Conservation (phyloP, 805 yeast genomes). For the Candida ficus region DNA sequence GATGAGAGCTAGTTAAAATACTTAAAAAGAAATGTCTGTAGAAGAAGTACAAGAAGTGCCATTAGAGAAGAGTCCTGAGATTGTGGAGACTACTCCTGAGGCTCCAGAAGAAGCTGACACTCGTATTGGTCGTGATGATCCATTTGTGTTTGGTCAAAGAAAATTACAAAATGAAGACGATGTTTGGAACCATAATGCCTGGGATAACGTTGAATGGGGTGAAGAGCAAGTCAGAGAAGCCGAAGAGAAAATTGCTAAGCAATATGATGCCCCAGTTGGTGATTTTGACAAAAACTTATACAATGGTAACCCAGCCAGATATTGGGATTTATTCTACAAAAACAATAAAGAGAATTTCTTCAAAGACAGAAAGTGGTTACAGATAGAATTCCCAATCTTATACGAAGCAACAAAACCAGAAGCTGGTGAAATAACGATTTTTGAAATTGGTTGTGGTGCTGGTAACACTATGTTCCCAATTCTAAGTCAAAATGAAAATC, state of each 20-base stretch:
- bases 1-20: no score
- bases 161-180: slow-evolving; percentile 64
- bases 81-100: neutral
- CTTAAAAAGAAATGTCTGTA: neutral
- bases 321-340: slow-evolving; percentile 92
- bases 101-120: slow-evolving; percentile 28
- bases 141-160: slow-evolving; percentile 90
- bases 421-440: slow-evolving; percentile 63
- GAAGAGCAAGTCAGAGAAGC: slow-evolving; percentile 80
- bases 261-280: slow-evolving; percentile 76
- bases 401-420: slow-evolving; percentile 73
- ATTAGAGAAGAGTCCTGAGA: neutral
- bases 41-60: neutral
- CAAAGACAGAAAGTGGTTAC: slow-evolving; percentile 95
- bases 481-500: slow-evolving; percentile 74
- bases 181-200: slow-evolving; percentile 88
- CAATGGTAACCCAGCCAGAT: slow-evolving; percentile 84
- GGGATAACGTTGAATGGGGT: slow-evolving; percentile 98
- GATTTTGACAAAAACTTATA: slow-evolving; percentile 78
- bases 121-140: slow-evolving; percentile 77
- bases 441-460: slow-evolving; percentile 98
- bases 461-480: slow-evolving; percentile 96
- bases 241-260: slow-evolving; percentile 64
- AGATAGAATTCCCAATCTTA: slow-evolving; percentile 84
- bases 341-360: slow-evolving; percentile 91